Conservation (phyloP, 2,329 filamentous ascomycete species). For the Colletotrichum paranaense region DNA sequence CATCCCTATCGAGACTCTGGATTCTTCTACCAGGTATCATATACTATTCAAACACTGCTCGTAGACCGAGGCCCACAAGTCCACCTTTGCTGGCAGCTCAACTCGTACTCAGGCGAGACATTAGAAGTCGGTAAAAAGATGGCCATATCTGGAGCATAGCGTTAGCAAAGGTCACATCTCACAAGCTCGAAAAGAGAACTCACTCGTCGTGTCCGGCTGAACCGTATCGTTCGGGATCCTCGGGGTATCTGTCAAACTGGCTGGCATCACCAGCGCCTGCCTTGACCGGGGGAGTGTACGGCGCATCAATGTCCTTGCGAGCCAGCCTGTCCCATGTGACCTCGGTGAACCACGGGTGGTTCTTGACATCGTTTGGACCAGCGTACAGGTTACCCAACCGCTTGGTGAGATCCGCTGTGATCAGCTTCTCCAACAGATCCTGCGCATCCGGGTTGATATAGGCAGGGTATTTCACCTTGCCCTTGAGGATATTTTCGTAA, state of each 20-base stretch:
- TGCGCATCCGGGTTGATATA: slow-evolving; percentile 97
- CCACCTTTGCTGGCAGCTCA: not conserved
- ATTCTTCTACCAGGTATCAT: slow-evolving; percentile 5
- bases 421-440: slow-evolving; percentile 90
- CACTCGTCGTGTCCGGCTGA: slow-evolving; percentile 84
- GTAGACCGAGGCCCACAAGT: slow-evolving; percentile 3
- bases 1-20: slow-evolving; percentile 18
- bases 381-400: slow-evolving; percentile 93
- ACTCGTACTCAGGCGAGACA: not conserved
- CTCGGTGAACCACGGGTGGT: slow-evolving; percentile 95
- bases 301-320: slow-evolving; percentile 97
- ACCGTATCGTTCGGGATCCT: slow-evolving; percentile 95
- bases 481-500: slow-evolving; percentile 98
- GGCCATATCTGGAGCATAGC: slow-evolving; percentile 68
- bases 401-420: slow-evolving; percentile 95
- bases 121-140: slow-evolving; percentile 82
- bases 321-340: slow-evolving; percentile 96
- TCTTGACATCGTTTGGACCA: slow-evolving; percentile 92
- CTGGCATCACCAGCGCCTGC: slow-evolving; percentile 95
- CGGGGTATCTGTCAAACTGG: slow-evolving; percentile 97
- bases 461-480: slow-evolving; percentile 94
- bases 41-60: slow-evolving; percentile 28
- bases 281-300: slow-evolving; percentile 95
- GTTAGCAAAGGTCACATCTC: slow-evolving; percentile 7
- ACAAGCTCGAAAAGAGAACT: slow-evolving; percentile 54